Evolutionary conservation across 441 rosid genomes (phyloP).

Genomic region (Flueggea neowawraea): DNA sequence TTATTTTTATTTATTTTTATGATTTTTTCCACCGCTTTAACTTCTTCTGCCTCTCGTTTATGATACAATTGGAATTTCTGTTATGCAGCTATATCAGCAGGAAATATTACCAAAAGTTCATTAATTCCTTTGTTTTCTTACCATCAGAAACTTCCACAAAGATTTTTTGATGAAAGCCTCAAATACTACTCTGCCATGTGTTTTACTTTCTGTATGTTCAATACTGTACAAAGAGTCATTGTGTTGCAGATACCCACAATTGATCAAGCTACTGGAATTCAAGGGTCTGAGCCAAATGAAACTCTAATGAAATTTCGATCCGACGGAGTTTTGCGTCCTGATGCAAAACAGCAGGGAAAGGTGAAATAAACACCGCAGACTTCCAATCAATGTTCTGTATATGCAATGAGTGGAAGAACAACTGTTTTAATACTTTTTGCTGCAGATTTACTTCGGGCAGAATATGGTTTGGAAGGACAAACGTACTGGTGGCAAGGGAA

Average conservation of each 20-base stretch:
- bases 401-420: neutral
- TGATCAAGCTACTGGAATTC: constrained; percentile 58
- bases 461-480: constrained; percentile 67
- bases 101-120: too few relatives aligned
- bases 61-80: too few relatives aligned
- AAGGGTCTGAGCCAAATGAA: constrained; percentile 61
- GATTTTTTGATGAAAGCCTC: neutral
- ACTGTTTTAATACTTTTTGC: constrained; percentile 1
- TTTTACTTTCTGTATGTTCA: neutral
- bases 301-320: constrained; percentile 61
- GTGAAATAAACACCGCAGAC: constrained; percentile 25
- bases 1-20: too few relatives aligned
- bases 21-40: too few relatives aligned
- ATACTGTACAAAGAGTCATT: neutral
- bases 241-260: constrained; percentile 63
- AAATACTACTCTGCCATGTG: neutral
- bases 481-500: constrained; percentile 29
- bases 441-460: constrained; percentile 83
- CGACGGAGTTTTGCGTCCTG: constrained; percentile 64
- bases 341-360: constrained; percentile 58
- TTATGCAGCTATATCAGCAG: too few relatives aligned
- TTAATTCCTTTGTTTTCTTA: too few relatives aligned
- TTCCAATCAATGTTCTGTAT: neutral
- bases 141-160: too few relatives aligned
- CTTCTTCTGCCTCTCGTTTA: too few relatives aligned